These are phyloP conservation scores for Echites panduratus DNA, from an alignment of 257 asterid genomes.

Conservation along the genomic window DNA sequence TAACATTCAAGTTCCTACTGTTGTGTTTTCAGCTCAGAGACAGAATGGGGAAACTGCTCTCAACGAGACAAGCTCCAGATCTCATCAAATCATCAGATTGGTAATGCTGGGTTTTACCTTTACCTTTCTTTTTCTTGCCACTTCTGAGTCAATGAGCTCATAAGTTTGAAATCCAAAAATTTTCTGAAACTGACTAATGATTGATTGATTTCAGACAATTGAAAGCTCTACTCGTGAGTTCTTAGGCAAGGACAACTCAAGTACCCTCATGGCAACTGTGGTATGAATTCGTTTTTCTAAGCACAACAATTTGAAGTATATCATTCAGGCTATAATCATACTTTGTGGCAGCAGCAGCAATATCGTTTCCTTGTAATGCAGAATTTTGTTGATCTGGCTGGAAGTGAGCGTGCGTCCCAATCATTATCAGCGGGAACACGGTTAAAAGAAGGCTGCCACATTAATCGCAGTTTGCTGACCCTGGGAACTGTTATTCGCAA, in stretches of 20 bases:
- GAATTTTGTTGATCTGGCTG: constrained; percentile 96
- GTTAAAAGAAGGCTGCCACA: constrained; percentile 96
- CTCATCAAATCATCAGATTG: constrained; percentile 94
- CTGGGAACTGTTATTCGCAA: constrained; percentile 92
- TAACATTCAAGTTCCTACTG: background rate
- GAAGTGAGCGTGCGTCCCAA: constrained; percentile 97
- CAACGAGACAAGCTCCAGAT: constrained; percentile 91
- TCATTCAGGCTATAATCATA: constrained; percentile 8
- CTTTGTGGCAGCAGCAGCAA: constrained; percentile 3
- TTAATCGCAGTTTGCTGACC: constrained; percentile 89
- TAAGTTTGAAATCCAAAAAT: background rate
- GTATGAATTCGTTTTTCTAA: constrained; percentile 34
- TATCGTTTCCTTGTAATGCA: constrained; percentile 21
- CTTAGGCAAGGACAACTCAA: constrained; percentile 60
- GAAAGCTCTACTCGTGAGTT: constrained; percentile 80
- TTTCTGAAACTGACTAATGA: constrained; percentile 15
- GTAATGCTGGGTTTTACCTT: constrained; percentile 28
- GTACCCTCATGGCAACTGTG: constrained; percentile 79
- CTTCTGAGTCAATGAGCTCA: background rate
- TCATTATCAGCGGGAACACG: constrained; percentile 85
- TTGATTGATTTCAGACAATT: constrained; percentile 53
- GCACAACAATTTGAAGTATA: constrained; percentile 4
- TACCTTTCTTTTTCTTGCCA: background rate
- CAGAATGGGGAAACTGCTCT: constrained; percentile 91
- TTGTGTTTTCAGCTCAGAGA: constrained; percentile 65